Evolutionary conservation across 169 alveolate species (phyloP).

Genomic region (Perkinsus chesapeaki): DNA sequence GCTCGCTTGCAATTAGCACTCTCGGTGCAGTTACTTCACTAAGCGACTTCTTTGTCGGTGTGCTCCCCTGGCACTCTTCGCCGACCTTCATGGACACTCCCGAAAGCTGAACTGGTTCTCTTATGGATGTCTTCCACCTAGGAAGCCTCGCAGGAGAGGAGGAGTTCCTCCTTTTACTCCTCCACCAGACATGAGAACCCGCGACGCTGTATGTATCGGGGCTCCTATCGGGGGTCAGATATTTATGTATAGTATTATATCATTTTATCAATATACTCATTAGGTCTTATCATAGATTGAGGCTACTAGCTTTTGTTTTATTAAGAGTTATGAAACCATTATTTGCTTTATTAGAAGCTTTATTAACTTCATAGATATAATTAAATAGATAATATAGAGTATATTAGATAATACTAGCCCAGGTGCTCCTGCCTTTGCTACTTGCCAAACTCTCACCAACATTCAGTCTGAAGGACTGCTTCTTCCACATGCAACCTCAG

Average conservation of each 20-base stretch:
- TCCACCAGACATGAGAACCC: not conserved
- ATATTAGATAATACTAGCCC: not conserved
- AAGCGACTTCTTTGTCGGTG: constrained; percentile 36
- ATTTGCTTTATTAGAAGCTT: too few relatives aligned
- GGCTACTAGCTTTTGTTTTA: too few relatives aligned
- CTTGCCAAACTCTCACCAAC: constrained; percentile 3
- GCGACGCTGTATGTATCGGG: not conserved
- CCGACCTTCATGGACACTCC: constrained; percentile 87
- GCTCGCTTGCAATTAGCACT: not conserved
- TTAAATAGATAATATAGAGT: too few relatives aligned
- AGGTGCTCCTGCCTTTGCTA: constrained; percentile 15
- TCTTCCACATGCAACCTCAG: constrained; percentile 31
- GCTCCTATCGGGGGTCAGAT: too few relatives aligned
- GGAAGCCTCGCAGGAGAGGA: not conserved
- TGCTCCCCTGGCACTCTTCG: constrained; percentile 58
- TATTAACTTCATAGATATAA: too few relatives aligned
- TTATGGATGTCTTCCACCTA: constrained; percentile 38
- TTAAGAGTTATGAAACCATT: too few relatives aligned
- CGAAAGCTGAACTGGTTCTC: constrained; percentile 73
- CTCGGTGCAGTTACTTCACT: not conserved
- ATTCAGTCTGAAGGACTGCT: constrained; percentile 29
- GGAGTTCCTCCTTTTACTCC: not conserved
- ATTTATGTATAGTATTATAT: too few relatives aligned
- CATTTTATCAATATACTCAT: too few relatives aligned
- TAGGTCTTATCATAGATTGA: too few relatives aligned